phyloP scores from a whole-genome alignment of 1,139 yeast genomes.

The Pichia sp. region DNA sequence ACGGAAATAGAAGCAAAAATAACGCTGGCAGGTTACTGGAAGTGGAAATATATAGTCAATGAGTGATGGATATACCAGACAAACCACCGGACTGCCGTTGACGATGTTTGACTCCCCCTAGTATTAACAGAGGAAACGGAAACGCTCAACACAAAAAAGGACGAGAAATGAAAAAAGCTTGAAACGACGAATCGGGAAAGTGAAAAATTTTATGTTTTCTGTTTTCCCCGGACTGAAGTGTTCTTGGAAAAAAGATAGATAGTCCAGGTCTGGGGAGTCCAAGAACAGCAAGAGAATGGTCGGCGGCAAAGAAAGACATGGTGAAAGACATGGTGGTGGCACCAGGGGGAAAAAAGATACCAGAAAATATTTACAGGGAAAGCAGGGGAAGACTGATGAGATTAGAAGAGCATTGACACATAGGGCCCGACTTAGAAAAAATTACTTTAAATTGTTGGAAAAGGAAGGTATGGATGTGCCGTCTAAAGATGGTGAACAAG shows the following conservation, averaged over 20 bases:
- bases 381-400: constrained; percentile 36
- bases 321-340: background rate
- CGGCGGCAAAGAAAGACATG: too few relatives aligned
- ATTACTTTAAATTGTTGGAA: constrained; percentile 73
- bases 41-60: too few relatives aligned
- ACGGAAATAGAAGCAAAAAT: too few relatives aligned
- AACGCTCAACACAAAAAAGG: too few relatives aligned
- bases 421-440: constrained; percentile 76
- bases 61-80: too few relatives aligned
- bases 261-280: too few relatives aligned
- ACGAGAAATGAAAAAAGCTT: background rate
- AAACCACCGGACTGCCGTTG: too few relatives aligned
- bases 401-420: constrained; percentile 74
- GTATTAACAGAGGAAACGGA: too few relatives aligned
- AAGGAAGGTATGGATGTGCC: constrained; percentile 57
- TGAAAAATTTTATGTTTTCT: background rate
- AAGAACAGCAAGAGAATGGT: too few relatives aligned
- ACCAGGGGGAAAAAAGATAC: constrained; percentile 9
- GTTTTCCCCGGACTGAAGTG: background rate
- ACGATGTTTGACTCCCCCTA: too few relatives aligned
- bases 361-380: constrained; percentile 21
- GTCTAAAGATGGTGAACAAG: constrained; percentile 17
- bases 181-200: background rate
- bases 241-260: background rate
- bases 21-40: too few relatives aligned